Evolutionary conservation across 257 asterid species (phyloP), one percentile per base, ranked within the genome.

Genomic region (Scutellaria galericulata): DNA sequence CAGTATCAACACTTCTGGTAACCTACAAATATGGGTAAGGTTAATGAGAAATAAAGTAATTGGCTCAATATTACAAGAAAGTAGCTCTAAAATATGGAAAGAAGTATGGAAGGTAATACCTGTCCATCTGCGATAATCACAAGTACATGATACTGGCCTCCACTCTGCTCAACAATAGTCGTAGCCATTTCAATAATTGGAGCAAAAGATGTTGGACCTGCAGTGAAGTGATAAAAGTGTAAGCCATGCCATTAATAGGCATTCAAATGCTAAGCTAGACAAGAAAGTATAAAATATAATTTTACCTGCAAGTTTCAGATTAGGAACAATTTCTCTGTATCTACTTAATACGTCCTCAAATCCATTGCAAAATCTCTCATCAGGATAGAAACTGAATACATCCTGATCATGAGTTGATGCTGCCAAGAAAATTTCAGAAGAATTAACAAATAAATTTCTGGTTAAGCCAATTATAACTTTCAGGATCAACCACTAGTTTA

Each of bases 201-300:
- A 22, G 96, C 97, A 80, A 92, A 92, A 53, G 98, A 95, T 45
- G 99, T 95, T 55, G 99, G 99, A 7, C 99, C 99, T 95, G 91
- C 56, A 80, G 61, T 78, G 66, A 67, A 79, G 59, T 73, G 55
- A 59, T 5, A 68, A 56, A 51, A 74, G 37, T 37, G 67, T 69
- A 71, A 83, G 80, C 54, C 22, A 52, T 37, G 45, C 37, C 11
- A 54, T 39, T 40, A 14, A 52, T 53, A 64, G 54, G 56, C 42
- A 54, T 13, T 68, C 58, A 61, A 52, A 59, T 31, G 59, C 55
- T 42, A 68, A 31, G 68, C 31, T 74, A 22, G 5, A 75, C 9
- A 59, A 75, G 44, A 40, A 40, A 55, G 59, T 51, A 27, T 20
- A 68, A 42, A 50, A 62, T 42, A 51, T 67, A 45, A 27, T 82